Base-by-base conservation (phyloP, 768 basidiomycete species). In the Rubroboletus satanas region DNA sequence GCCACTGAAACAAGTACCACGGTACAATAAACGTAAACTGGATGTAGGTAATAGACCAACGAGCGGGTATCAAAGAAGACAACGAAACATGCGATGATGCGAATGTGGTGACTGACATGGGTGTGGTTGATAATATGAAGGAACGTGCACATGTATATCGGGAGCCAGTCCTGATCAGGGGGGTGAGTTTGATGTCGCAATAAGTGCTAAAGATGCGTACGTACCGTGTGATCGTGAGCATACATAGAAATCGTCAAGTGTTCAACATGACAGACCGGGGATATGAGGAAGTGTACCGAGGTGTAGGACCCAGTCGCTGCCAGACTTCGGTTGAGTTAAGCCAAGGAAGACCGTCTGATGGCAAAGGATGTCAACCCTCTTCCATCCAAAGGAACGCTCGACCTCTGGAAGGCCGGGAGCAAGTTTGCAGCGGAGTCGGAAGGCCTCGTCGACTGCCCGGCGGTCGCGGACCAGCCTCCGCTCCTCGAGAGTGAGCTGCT, bases 281-380 rank as follows among this genome's bases (percentile, higher is more conserved):
- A 48, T 6, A 33, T 15, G 55, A 23, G 54, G 56, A 10, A 32
- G 57, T 29, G 37, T 31, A 0, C 71, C 70, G 1, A 71, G 65
- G 44, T 72, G 62, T n/a, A 77, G 57, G 21, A 67, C 59, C 76
- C 76, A 77, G 35, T 69, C 64, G 14, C 67, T 42, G n/a, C 67
- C 70, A 7, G 67, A 63, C 50, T 69, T 68, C 45, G 68, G 64
- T 52, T 73, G 76, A 7, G 72, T 72, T 56, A 86, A 61, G 31
- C 81, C 82, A 45, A 75, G 75, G 66, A 85, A 86, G 51, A 83
- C 64, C 28, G 80, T 78, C 51, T 67, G 77, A 9, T 81, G 80
- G 23, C 73, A 63, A 51, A 86, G 67, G 33, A 82, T 64, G 55
- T 87, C 85, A 45, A 85, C 77, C 17, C 85, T 77, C 50, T 77